phyloP scores from a whole-genome alignment of 495 filamentous ascomycete species.

The Penicillium canariense region DNA sequence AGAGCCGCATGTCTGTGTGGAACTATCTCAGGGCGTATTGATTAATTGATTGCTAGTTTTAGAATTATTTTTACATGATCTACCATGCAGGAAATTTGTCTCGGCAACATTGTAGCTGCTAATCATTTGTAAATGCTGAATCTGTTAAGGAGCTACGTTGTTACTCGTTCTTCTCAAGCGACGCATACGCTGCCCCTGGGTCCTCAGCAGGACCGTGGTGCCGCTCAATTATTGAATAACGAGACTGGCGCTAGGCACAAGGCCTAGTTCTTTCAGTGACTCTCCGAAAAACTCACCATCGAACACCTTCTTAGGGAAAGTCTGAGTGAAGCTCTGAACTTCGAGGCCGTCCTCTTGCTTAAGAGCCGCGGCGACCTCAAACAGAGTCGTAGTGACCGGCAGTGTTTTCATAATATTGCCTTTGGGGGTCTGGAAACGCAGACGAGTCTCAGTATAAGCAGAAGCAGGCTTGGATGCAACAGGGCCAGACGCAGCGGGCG shows the following conservation, averaged over 20 bases:
- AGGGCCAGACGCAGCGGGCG: slow-evolving; percentile 40
- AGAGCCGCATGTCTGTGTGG: background rate
- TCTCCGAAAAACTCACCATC: slow-evolving; percentile 78
- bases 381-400: slow-evolving; percentile 82
- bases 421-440: slow-evolving; percentile 72
- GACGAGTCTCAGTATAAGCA: slow-evolving; percentile 72
- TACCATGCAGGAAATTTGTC: background rate
- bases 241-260: slow-evolving; percentile 85
- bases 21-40: background rate
- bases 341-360: slow-evolving; percentile 59
- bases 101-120: too few relatives aligned
- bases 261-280: slow-evolving; percentile 86
- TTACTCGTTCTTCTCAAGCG: slow-evolving; percentile 13
- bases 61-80: background rate
- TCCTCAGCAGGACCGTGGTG: background rate
- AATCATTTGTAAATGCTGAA: too few relatives aligned
- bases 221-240: slow-evolving; percentile 56
- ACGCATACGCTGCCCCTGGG: slow-evolving; percentile 2
- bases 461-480: slow-evolving; percentile 55
- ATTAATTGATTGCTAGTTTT: background rate
- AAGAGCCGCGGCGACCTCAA: slow-evolving; percentile 82
- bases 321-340: slow-evolving; percentile 76
- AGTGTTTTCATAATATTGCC: slow-evolving; percentile 81
- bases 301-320: slow-evolving; percentile 84
- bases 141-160: slow-evolving; percentile 11